Conservation (phyloP, 2,329 filamentous ascomycete genomes). For the Endothia cerciana region DNA sequence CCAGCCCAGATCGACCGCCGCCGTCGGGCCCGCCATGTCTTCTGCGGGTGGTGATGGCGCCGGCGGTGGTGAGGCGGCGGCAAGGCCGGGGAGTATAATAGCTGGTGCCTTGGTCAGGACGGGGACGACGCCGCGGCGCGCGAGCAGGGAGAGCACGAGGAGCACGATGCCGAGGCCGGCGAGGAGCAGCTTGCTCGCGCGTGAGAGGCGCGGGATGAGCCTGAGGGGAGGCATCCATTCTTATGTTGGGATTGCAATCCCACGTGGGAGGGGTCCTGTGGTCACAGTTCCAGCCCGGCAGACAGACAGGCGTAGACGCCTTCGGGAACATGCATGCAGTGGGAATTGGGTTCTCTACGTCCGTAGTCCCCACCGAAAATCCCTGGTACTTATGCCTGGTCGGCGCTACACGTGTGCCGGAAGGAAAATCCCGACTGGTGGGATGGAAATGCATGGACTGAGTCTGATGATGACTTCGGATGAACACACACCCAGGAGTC, state of each 20-base stretch:
- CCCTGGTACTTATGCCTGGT: neutral
- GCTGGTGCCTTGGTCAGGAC: constrained; percentile 5
- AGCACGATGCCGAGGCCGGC: constrained; percentile 15
- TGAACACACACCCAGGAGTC: constrained; percentile 10
- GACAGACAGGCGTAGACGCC: neutral
- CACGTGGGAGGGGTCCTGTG: constrained; percentile 22
- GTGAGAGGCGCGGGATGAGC: constrained; percentile 17
- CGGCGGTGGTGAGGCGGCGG: neutral
- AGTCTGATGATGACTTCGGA: constrained; percentile 12
- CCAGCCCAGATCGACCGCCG: constrained; percentile 34
- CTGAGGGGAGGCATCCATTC: constrained; percentile 28
- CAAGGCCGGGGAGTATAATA: neutral
- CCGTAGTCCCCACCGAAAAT: constrained; percentile 7
- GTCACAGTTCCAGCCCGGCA: neutral
- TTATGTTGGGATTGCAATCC: constrained; percentile 19
- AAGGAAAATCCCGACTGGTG: constrained; percentile 10
- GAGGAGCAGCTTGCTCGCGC: constrained; percentile 20
- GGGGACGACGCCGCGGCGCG: neutral
- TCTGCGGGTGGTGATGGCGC: neutral
- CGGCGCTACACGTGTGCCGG: constrained; percentile 21
- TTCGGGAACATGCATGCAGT: constrained; percentile 2
- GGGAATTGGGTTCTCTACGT: too few relatives aligned
- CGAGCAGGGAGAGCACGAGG: constrained; percentile 10
- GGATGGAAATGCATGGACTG: constrained; percentile 5
- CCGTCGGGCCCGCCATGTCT: constrained; percentile 15